Conservation (phyloP, 805 yeast species). For the Candida manassasensis region DNA sequence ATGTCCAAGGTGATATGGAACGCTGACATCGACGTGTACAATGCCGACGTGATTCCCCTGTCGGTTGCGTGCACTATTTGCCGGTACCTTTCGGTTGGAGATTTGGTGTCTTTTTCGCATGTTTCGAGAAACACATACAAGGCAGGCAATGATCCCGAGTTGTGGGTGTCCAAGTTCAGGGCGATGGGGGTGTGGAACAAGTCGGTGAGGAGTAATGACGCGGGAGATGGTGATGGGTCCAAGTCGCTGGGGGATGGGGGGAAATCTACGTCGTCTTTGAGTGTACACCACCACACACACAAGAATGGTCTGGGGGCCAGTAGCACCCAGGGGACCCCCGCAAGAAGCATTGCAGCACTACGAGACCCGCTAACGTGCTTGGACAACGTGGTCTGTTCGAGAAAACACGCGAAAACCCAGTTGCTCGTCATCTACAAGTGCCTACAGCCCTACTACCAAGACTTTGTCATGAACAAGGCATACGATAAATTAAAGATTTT, state of each 20-base stretch:
- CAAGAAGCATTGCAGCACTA: constrained; percentile 6
- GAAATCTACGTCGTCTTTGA: too few relatives aligned
- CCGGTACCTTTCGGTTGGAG: constrained; percentile 31
- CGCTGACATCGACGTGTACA: constrained; percentile 41
- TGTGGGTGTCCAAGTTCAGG: constrained; percentile 36
- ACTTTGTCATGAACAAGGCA: constrained; percentile 37
- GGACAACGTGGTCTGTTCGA: constrained; percentile 19
- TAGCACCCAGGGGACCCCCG: too few relatives aligned
- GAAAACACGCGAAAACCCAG: constrained; percentile 33
- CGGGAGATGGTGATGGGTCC: constrained; percentile 3
- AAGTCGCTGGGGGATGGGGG: too few relatives aligned
- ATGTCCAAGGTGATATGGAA: constrained; percentile 47
- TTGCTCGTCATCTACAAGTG: constrained; percentile 34
- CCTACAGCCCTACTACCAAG: constrained; percentile 42
- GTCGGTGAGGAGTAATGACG: constrained; percentile 7
- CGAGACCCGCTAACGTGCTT: constrained; percentile 34
- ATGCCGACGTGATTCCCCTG: constrained; percentile 33
- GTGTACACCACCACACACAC: too few relatives aligned
- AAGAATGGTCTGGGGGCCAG: too few relatives aligned
- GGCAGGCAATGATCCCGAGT: constrained; percentile 33
- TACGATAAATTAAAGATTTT: constrained; percentile 44
- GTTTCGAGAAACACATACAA: constrained; percentile 35
- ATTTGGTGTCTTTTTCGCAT: constrained; percentile 33
- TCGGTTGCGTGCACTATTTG: constrained; percentile 34
- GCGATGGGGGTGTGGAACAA: constrained; percentile 36